phyloP scores from a whole-genome alignment of 331 rosid genomes.

The Quercus lobata region DNA sequence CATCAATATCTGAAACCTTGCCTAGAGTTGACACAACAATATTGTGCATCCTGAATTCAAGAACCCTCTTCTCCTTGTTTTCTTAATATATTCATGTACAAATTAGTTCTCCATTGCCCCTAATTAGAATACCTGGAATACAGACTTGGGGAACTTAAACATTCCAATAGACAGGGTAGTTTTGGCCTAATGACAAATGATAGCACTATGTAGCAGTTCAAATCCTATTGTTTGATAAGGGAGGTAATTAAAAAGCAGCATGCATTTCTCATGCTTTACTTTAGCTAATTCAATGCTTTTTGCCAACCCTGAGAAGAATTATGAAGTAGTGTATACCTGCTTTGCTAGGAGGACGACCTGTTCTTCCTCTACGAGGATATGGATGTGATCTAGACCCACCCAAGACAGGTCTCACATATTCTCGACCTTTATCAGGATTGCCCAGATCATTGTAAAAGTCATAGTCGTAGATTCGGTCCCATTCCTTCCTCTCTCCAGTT shows the following conservation, averaged over 20 bases:
- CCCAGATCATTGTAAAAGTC: slow-evolving; percentile 57
- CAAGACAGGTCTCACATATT: slow-evolving; percentile 36
- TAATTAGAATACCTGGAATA: too few species aligned
- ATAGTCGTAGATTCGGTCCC: slow-evolving; percentile 67
- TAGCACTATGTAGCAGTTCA: too few species aligned
- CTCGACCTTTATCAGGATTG: slow-evolving; percentile 38
- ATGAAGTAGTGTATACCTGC: slow-evolving; percentile 29
- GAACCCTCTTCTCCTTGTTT: background rate
- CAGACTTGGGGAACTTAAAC: too few species aligned
- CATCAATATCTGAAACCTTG: background rate
- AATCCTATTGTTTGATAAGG: background rate
- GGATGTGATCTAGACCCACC: slow-evolving; percentile 53
- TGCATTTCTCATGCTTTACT: too few species aligned
- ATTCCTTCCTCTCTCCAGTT: slow-evolving; percentile 54
- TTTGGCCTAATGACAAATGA: too few species aligned
- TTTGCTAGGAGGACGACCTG: slow-evolving; percentile 29
- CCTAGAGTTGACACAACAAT: background rate
- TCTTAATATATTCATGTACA: background rate
- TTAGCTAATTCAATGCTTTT: too few species aligned
- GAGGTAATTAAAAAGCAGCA: background rate
- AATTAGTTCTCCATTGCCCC: background rate
- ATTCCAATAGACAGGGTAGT: too few species aligned
- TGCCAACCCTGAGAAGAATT: too few species aligned
- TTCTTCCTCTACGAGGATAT: slow-evolving; percentile 73
- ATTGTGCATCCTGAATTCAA: background rate